Percentiles rank a stretch among this genome's conserved stretches.
phyloP scores from a whole-genome alignment of 164 flowering plant genomes.

The Kalanchoe fedtschenkoi region DNA sequence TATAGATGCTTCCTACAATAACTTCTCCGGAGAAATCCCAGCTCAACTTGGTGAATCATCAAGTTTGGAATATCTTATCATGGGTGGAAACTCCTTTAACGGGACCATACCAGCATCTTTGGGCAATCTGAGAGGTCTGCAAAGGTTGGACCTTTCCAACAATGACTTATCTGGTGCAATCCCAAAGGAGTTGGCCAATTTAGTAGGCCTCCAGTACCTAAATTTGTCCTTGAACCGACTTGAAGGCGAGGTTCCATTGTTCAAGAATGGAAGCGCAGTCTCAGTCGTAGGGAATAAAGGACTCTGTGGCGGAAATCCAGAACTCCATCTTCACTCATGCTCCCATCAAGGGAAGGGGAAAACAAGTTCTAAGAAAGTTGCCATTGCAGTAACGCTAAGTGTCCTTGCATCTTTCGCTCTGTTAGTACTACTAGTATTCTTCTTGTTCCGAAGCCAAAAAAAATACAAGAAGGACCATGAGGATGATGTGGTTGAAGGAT shows the following conservation, averaged over 20 bases:
- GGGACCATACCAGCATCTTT: neutral
- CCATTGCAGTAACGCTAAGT: too few relatives aligned
- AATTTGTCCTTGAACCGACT: slow-evolving; percentile 2
- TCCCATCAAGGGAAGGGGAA: neutral
- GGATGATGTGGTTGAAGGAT: neutral
- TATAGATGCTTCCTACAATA: neutral
- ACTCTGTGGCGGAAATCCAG: neutral
- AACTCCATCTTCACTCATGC: neutral
- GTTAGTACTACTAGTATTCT: too few relatives aligned
- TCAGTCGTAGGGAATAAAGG: neutral
- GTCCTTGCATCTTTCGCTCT: too few relatives aligned
- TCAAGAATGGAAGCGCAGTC: neutral
- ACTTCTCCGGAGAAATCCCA: neutral
- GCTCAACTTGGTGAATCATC: neutral
- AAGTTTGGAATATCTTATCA: neutral
- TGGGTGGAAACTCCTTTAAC: neutral
- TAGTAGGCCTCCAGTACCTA: neutral
- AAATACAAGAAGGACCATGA: neutral
- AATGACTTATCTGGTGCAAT: slow-evolving; percentile 1
- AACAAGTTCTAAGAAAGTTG: neutral
- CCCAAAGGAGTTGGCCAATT: neutral
- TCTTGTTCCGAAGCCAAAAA: neutral
- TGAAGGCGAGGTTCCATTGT: slow-evolving; percentile 6
- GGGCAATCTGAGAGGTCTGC: neutral
- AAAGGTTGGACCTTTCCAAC: neutral